A percentile compares a stretch with the other conserved stretches of the same genome.
phyloP scores from a whole-genome alignment of 176 grass and related monocot species.

The Eleusine coracana region DNA sequence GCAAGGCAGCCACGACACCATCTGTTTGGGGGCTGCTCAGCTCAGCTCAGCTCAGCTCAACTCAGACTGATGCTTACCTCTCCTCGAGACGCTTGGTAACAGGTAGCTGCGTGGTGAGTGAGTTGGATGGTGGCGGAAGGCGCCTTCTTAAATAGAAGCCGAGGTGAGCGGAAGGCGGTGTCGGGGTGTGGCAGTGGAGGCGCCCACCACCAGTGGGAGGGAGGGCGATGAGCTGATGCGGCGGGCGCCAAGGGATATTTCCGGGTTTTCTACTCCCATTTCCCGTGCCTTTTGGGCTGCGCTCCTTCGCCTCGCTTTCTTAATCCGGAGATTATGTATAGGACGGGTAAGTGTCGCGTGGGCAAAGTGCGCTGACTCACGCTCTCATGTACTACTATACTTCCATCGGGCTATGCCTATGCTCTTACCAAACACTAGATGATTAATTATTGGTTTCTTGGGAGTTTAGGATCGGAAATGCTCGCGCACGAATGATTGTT shows the following conservation, averaged over 20 bases:
- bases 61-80: not conserved
- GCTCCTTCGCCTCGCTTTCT: conserved; percentile 48
- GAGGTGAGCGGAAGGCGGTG: not conserved
- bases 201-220: conserved; percentile 11
- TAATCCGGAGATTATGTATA: not conserved
- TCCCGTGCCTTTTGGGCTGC: not conserved
- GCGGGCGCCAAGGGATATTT: conserved; percentile 13
- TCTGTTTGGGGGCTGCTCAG: not conserved
- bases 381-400: not conserved
- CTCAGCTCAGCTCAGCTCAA: too few relatives aligned
- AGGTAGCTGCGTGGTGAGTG: not conserved
- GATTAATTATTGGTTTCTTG: not conserved
- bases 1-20: conserved; percentile 38
- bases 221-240: not conserved
- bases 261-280: not conserved
- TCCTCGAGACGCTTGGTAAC: not conserved
- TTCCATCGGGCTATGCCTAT: not conserved
- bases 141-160: conserved; percentile 52
- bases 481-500: not conserved
- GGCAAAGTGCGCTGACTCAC: conserved; percentile 37
- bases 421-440: not conserved
- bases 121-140: conserved; percentile 35
- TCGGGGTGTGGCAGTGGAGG: not conserved
- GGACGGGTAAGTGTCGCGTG: conserved; percentile 21
- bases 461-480: not conserved